Evolutionary conservation across 2,329 filamentous ascomycete species (phyloP).

Genomic region (Colletotrichum ledebouriae): DNA sequence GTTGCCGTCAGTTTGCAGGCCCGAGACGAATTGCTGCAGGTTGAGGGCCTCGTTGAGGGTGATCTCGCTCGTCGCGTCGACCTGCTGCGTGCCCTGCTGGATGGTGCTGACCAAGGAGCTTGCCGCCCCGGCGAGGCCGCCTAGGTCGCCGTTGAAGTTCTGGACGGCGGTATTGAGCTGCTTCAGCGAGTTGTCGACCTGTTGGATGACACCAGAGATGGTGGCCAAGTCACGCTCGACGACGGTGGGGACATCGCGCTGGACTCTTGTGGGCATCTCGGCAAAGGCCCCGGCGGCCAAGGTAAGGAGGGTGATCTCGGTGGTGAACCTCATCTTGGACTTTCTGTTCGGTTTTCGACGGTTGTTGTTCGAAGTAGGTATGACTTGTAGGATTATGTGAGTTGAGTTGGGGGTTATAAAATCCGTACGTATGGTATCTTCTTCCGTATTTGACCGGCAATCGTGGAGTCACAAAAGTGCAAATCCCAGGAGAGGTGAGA

Average conservation of each 20-base stretch:
- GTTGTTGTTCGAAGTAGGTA: background rate
- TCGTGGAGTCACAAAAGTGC: background rate
- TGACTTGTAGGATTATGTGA: background rate
- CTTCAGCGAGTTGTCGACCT: constrained; percentile 43
- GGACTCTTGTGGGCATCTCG: constrained; percentile 36
- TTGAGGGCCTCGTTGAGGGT: constrained; percentile 42
- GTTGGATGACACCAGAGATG: constrained; percentile 40
- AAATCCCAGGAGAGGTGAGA: too few relatives aligned
- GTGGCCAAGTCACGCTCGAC: constrained; percentile 41
- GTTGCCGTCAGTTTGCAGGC: constrained; percentile 47
- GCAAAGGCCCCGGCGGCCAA: constrained; percentile 41
- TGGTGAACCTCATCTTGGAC: constrained; percentile 44
- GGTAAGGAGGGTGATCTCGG: constrained; percentile 39
- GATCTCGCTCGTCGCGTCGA: constrained; percentile 40
- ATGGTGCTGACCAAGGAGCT: constrained; percentile 43
- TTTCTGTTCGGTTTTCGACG: constrained; percentile 6
- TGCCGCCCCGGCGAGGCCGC: constrained; percentile 43
- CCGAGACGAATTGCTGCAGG: constrained; percentile 42
- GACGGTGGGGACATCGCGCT: constrained; percentile 19
- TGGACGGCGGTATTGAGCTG: constrained; percentile 45
- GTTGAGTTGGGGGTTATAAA: constrained; percentile 7
- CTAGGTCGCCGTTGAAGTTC: constrained; percentile 46
- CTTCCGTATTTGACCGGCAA: constrained; percentile 39
- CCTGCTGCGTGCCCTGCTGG: constrained; percentile 39
- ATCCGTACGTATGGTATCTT: constrained; percentile 7